Conservation (phyloP, 805 yeast species). For the Danielozyma ontarioensis region DNA sequence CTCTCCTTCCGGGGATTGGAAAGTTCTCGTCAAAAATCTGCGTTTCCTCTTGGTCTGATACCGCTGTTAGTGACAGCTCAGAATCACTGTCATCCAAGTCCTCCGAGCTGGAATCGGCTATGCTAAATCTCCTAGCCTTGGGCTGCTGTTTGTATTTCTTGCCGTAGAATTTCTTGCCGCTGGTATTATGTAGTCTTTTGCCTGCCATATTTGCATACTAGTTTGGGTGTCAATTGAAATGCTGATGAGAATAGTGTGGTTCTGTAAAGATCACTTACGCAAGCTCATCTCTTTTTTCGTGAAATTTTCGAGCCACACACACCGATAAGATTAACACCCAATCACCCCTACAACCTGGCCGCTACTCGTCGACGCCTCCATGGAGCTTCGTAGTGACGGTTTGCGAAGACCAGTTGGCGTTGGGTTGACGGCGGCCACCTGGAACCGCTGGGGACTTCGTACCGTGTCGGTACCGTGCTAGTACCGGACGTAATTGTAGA, state of each 20-base stretch:
- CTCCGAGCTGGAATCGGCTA: slow-evolving; percentile 20
- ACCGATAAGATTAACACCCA: too few relatives aligned
- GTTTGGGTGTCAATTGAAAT: not conserved
- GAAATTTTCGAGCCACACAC: not conserved
- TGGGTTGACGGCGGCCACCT: too few relatives aligned
- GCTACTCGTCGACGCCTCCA: too few relatives aligned
- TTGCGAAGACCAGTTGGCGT: too few relatives aligned
- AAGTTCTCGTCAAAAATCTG: slow-evolving; percentile 1
- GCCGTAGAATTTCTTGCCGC: not conserved
- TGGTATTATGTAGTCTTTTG: not conserved
- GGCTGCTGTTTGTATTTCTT: not conserved
- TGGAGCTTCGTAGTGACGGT: too few relatives aligned
- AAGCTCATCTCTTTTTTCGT: not conserved
- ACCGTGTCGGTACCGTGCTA: too few relatives aligned
- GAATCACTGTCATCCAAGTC: slow-evolving; percentile 17
- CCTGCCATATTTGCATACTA: not conserved
- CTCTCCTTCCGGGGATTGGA: slow-evolving; percentile 1
- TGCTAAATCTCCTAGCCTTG: slow-evolving; percentile 27
- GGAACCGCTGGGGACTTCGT: too few relatives aligned
- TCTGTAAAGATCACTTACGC: not conserved
- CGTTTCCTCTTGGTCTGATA: slow-evolving; percentile 16
- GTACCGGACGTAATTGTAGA: too few relatives aligned
- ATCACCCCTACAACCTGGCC: too few relatives aligned
- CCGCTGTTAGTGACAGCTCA: slow-evolving; percentile 38
- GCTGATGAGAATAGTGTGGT: too few relatives aligned